A percentile compares a stretch with the other conserved stretches of the same genome.
phyloP scores from a whole-genome alignment of 2,329 filamentous ascomycete genomes.

The Cercospora zeina region DNA sequence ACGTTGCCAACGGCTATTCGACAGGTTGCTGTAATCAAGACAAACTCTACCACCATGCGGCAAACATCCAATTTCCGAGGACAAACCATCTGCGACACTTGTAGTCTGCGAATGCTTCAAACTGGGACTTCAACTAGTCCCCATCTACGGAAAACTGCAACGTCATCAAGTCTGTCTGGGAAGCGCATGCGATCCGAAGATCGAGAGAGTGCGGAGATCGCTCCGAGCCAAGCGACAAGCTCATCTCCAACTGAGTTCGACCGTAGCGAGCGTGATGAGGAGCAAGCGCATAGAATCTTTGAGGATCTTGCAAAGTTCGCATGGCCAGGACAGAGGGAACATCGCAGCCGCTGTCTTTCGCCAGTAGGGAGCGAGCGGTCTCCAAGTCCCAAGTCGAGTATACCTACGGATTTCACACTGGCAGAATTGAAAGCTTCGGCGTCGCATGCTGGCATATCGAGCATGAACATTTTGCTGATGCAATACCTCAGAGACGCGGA shows the following conservation, averaged over 20 bases:
- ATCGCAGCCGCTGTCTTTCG: neutral
- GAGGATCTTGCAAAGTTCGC: conserved; percentile 15
- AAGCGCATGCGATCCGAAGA: neutral
- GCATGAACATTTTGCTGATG: conserved; percentile 7
- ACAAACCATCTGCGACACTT: neutral
- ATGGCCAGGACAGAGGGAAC: conserved; percentile 3
- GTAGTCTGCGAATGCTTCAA: conserved; percentile 4
- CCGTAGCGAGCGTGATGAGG: neutral
- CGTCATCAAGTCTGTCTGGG: neutral
- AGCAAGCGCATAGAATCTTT: conserved; percentile 6
- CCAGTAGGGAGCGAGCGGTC: neutral
- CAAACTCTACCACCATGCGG: neutral
- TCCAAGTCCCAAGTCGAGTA: neutral
- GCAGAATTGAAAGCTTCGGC: conserved; percentile 12
- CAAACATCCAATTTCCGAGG: neutral
- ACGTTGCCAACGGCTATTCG: neutral
- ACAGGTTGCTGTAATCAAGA: neutral
- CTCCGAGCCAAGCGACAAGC: neutral
- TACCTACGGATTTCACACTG: neutral
- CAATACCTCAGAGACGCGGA: conserved; percentile 4
- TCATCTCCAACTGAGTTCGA: neutral
- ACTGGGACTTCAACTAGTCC: neutral
- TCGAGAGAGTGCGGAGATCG: neutral
- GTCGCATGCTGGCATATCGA: conserved; percentile 8
- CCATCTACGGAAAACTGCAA: neutral